These are phyloP conservation scores for Hymenoscyphus scutula DNA, from an alignment of 2,329 filamentous ascomycete species.

Conservation along the genomic window DNA sequence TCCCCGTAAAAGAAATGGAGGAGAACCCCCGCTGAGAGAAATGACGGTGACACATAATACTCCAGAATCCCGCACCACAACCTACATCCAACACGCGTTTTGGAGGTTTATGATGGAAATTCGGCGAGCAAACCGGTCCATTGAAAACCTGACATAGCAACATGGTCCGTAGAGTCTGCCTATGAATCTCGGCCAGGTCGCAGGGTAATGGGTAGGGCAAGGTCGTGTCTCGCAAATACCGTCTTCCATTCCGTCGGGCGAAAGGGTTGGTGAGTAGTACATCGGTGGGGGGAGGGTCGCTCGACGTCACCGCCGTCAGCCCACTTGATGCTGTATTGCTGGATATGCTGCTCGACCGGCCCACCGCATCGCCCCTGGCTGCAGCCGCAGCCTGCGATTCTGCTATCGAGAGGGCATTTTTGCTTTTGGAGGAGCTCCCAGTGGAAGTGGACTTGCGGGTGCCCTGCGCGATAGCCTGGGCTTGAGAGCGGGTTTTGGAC, in stretches of 20 bases:
- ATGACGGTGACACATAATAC: constrained; percentile 80
- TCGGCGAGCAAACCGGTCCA: constrained; percentile 71
- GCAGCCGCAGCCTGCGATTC: constrained; percentile 26
- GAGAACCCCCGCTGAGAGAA: constrained; percentile 66
- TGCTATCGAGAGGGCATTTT: constrained; percentile 29
- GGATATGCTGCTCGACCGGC: constrained; percentile 32
- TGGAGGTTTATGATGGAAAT: constrained; percentile 65
- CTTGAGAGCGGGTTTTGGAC: constrained; percentile 28
- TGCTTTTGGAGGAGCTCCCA: constrained; percentile 27
- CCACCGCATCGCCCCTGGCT: constrained; percentile 24
- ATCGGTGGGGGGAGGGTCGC: constrained; percentile 26
- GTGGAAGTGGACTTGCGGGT: constrained; percentile 30
- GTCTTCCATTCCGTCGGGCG: constrained; percentile 72
- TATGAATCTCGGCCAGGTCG: constrained; percentile 82
- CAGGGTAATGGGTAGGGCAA: constrained; percentile 81
- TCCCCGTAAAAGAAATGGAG: constrained; percentile 73
- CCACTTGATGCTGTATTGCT: constrained; percentile 33
- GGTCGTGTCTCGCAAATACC: constrained; percentile 73
- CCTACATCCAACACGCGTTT: constrained; percentile 79
- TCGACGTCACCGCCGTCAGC: constrained; percentile 30
- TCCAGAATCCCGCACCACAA: constrained; percentile 89
- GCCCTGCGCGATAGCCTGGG: constrained; percentile 21
- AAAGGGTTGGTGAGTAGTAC: constrained; percentile 50
- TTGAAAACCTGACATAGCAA: constrained; percentile 80
- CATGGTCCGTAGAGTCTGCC: constrained; percentile 81